These are phyloP conservation scores for Phytophthora pistaciae DNA, from an alignment of 352 stramenopile genomes.

Conservation along the genomic window DNA sequence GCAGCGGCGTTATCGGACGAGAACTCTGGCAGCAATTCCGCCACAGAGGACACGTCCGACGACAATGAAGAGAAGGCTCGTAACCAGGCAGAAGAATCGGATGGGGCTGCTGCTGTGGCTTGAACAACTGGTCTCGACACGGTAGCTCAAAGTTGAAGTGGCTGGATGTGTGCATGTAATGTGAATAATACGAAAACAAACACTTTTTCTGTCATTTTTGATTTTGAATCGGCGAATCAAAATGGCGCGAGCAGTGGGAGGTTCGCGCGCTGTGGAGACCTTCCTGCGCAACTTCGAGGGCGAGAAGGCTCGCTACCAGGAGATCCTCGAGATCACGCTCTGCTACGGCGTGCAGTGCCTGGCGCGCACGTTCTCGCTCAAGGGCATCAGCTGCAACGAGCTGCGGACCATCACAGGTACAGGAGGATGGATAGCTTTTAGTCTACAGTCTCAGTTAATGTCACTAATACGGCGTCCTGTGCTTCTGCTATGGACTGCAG, in stretches of 20 bases:
- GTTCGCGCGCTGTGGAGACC: conserved; percentile 60
- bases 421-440: background rate
- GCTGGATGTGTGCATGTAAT: background rate
- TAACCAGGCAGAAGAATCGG: conserved; percentile 6
- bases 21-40: conserved; percentile 3
- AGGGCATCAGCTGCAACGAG: conserved; percentile 66
- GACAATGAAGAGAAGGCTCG: conserved; percentile 16
- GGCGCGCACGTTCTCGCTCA: conserved; percentile 69
- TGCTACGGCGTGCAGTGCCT: conserved; percentile 82
- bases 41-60: background rate
- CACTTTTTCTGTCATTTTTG: conserved; percentile 14
- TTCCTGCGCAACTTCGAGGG: conserved; percentile 76
- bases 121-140: conserved; percentile 20
- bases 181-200: background rate
- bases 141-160: background rate
- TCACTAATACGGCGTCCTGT: background rate
- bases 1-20: conserved; percentile 7
- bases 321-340: conserved; percentile 76
- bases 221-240: conserved; percentile 16
- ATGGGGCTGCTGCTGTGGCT: conserved; percentile 19
- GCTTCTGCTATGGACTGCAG: conserved; percentile 24
- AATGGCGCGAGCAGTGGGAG: conserved; percentile 24
- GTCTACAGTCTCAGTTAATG: no score
- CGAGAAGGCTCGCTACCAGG: conserved; percentile 53
- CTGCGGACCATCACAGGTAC: conserved; percentile 66